Evolutionary conservation across 768 basidiomycete genomes (phyloP), one percentile per base, ranked within the genome.

Genomic region (Boletus sensibilis): DNA sequence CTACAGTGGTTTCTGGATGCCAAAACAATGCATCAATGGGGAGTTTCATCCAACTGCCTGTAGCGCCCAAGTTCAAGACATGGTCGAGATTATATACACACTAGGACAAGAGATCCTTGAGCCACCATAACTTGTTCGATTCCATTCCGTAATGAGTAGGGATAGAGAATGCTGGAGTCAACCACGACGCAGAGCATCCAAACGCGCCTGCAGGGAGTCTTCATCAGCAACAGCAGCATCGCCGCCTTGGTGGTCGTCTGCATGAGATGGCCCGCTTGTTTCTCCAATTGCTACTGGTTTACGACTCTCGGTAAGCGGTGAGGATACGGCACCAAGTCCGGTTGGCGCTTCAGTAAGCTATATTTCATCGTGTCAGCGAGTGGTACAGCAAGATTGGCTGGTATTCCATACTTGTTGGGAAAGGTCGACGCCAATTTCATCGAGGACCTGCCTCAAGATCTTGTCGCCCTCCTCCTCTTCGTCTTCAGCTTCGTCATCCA

Each of bases 381-480:
- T 27, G 20, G 25, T 40, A 10, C 45, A 34, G 11, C 12, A 5
- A 20, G 27, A 34, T n/a, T 23, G 14, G 25, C 3, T 47, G 6
- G 49, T 27, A 37, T 46, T 29, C 55, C 72, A 59, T 64, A 87
- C 90, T 74, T 91, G 85, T 72, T 98, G 97, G 2, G 90, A 90
- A 56, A 98, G 78, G 58, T 81, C 82, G 52, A 99, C 89, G 34
- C 97, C 97, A 56, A 99, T 97, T 78, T 98, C 97, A 61, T 98
- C 97, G 46, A 99, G 76, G 47, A 99, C 96, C 73, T 98, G 87
- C 68, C 89, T 94, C 63, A 99, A 72, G 59, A 99, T 95, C 78
- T 91, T 90, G 69, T 98, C 95, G 14, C 94, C 87, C 68, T 98
- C 97, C 59, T 89, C 90, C 64, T 98, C 97, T 73, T 98, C 96